Evolutionary conservation across 2,329 filamentous ascomycete species (phyloP).

Genomic region (Myriosclerotinia scirpicola): DNA sequence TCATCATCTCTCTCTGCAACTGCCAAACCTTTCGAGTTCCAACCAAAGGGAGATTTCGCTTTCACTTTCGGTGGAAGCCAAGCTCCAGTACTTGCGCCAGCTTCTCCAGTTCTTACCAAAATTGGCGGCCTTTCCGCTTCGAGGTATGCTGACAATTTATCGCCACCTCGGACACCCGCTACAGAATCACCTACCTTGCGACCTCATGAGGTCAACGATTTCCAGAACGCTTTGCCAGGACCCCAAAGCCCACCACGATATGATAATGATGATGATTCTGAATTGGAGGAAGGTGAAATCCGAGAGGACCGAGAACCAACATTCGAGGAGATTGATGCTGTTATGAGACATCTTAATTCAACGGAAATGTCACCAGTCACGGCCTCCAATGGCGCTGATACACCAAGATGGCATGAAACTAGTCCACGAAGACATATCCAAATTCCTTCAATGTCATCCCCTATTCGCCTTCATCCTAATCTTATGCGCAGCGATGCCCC

Average conservation of each 20-base stretch:
- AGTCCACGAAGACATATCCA: constrained; percentile 46
- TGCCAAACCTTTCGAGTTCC: constrained; percentile 63
- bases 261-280: constrained; percentile 22
- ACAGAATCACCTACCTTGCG: constrained; percentile 26
- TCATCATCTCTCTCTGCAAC: constrained; percentile 68
- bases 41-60: constrained; percentile 31
- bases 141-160: constrained; percentile 37
- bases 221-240: constrained; percentile 36
- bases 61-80: constrained; percentile 34
- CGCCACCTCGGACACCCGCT: constrained; percentile 30
- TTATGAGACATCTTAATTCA: constrained; percentile 83
- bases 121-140: constrained; percentile 34
- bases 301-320: constrained; percentile 41
- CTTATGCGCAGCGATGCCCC: constrained; percentile 66
- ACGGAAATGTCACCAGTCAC: constrained; percentile 59
- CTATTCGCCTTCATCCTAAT: constrained; percentile 54
- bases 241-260: constrained; percentile 29
- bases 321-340: constrained; percentile 85
- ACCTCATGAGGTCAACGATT: constrained; percentile 32
- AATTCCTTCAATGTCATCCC: constrained; percentile 49
- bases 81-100: constrained; percentile 22
- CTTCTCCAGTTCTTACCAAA: constrained; percentile 13
- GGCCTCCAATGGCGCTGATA: constrained; percentile 31
- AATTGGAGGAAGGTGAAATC: constrained; percentile 24
- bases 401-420: constrained; percentile 49